Evolutionary conservation across 257 asterid genomes (phyloP).

Genomic region (Petrea volubilis): DNA sequence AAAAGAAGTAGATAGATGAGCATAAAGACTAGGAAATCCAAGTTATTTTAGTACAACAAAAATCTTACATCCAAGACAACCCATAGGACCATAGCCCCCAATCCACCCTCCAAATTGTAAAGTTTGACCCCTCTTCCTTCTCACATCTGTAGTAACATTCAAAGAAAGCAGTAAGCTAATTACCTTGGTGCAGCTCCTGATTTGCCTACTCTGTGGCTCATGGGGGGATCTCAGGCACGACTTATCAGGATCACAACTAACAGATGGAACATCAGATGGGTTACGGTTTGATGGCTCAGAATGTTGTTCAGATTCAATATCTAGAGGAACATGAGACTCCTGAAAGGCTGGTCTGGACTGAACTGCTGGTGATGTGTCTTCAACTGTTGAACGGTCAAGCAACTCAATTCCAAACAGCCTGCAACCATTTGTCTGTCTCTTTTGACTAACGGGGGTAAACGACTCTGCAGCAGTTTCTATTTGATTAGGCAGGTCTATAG

Average conservation of each 20-base stretch:
- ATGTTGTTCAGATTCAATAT: conserved; percentile 56
- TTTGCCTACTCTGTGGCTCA: conserved; percentile 66
- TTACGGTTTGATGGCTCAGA: conserved; percentile 63
- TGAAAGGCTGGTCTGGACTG: conserved; percentile 45
- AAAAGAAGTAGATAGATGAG: background rate
- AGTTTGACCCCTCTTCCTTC: background rate
- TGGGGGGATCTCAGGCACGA: conserved; percentile 72
- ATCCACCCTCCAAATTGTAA: too few relatives aligned
- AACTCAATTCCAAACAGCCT: conserved; percentile 85
- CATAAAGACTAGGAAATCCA: background rate
- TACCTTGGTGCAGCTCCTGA: conserved; percentile 92
- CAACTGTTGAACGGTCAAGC: conserved; percentile 53
- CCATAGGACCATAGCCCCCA: too few relatives aligned
- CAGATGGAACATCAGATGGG: conserved; percentile 58
- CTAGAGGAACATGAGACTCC: conserved; percentile 51
- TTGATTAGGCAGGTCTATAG: conserved; percentile 30
- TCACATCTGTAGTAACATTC: background rate
- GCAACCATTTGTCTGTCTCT: conserved; percentile 68
- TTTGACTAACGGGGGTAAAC: conserved; percentile 54
- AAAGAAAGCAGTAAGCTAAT: conserved; percentile 2
- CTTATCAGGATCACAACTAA: conserved; percentile 72
- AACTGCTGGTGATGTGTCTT: conserved; percentile 45
- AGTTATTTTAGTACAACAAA: background rate
- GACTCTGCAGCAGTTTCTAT: conserved; percentile 35
- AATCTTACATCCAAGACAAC: too few relatives aligned